A percentile compares a stretch with the other conserved stretches of the same genome.
Conservation (phyloP, 176 grass and related monocot species). For the Dendrocalamus sinicus region DNA sequence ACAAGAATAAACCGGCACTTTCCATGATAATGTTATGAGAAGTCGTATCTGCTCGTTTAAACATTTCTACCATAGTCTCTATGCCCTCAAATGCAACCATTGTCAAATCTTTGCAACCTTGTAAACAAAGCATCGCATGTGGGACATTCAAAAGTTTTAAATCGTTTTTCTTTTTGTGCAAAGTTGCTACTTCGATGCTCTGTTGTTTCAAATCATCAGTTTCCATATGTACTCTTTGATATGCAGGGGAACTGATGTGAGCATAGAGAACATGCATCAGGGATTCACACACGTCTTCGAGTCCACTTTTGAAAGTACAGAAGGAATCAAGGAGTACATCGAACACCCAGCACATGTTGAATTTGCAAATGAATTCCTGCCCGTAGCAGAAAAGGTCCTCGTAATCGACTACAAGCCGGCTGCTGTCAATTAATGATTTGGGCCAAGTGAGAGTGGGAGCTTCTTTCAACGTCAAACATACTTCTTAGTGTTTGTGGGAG, state of each 20-base stretch:
- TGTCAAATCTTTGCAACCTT: neutral
- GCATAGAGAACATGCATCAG: slow-evolving; percentile 89
- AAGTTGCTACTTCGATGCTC: neutral
- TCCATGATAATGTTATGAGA: neutral
- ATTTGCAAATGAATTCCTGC: slow-evolving; percentile 64
- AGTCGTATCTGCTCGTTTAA: neutral
- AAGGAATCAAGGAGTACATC: slow-evolving; percentile 77
- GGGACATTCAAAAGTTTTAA: neutral
- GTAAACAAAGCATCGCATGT: neutral
- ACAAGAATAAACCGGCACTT: neutral
- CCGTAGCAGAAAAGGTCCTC: slow-evolving; percentile 59
- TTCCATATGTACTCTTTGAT: neutral
- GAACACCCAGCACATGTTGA: slow-evolving; percentile 72
- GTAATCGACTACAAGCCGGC: slow-evolving; percentile 72
- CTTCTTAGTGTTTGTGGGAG: neutral
- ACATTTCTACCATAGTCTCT: neutral
- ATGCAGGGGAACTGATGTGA: slow-evolving; percentile 84
- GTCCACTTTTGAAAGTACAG: slow-evolving; percentile 73
- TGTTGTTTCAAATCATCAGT: neutral
- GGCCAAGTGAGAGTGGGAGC: neutral
- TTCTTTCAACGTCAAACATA: neutral
- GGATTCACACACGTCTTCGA: slow-evolving; percentile 93
- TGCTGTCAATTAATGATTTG: slow-evolving; percentile 15
- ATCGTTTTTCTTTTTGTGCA: neutral
- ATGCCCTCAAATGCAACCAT: neutral